Evolutionary conservation across 495 filamentous ascomycete genomes (phyloP).

Genomic region (Lasiosphaeria ovina): DNA sequence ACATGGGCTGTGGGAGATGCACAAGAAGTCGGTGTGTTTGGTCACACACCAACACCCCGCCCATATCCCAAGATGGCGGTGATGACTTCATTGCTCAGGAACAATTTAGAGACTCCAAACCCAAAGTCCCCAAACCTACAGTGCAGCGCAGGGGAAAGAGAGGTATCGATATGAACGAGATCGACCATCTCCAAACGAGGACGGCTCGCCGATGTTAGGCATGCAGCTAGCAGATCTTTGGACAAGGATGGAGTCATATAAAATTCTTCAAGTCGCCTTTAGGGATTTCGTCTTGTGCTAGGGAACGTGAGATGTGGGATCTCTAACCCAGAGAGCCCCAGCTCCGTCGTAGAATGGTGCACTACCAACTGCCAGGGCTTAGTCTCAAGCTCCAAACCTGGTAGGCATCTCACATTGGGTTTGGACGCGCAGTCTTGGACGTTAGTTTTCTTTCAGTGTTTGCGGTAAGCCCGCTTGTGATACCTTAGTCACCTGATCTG

Average conservation of each 20-base stretch:
- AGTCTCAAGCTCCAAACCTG: not conserved
- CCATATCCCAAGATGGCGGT: not conserved
- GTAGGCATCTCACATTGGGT: not conserved
- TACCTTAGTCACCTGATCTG: not conserved
- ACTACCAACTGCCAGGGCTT: too few relatives aligned
- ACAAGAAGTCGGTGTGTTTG: constrained; percentile 6
- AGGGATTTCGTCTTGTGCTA: not conserved
- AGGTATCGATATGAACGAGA: not conserved
- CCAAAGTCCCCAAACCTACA: not conserved
- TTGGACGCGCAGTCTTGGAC: not conserved
- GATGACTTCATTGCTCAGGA: not conserved
- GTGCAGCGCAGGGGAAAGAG: not conserved
- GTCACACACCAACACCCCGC: not conserved
- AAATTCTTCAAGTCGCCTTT: not conserved
- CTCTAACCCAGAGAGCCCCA: not conserved
- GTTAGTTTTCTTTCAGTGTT: too few relatives aligned
- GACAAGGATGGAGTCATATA: not conserved
- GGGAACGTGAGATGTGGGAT: not conserved
- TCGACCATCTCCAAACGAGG: not conserved
- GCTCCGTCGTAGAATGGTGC: not conserved
- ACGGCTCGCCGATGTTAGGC: not conserved
- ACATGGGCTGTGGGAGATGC: not conserved
- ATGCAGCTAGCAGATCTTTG: not conserved
- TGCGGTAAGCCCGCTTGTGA: not conserved
- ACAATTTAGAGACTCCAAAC: not conserved